Evolutionary conservation across 2,329 filamentous ascomycete genomes (phyloP), one percentile per base, ranked within the genome.

Genomic region (Venturia aucupariae): DNA sequence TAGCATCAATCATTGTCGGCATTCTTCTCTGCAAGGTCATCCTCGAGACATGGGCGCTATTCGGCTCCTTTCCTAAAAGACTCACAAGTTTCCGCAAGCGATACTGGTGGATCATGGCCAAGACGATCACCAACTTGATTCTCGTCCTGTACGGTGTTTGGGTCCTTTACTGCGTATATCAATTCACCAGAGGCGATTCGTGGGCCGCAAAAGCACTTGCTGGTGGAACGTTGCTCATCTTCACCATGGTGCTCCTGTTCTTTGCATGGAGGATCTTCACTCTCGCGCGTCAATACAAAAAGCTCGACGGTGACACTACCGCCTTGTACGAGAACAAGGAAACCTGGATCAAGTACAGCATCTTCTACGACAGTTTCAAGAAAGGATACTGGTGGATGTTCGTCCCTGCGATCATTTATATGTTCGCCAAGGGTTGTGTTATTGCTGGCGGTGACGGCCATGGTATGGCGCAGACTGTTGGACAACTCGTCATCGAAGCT

Each of bases 351-450:
- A 96, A 94, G 79, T 99, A 99, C 82, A 94, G 90, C 71, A 82
- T 97, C 67, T 97, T 99, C 79, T 99, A 99, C 80, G 94, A 97
- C 72, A 88, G 88, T 70, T 97, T 96, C 82, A 92, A 91, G 79
- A 91, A 90, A 76, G 86, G 87, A 70, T 96, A 93, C 80, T 99
- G 94, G 94, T 97, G 93, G 93, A 78, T 97, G 30, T 97, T 99
- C 73, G 83, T 97, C 17, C 94, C 94, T 0, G 81, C 84, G 67
- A 96, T 97, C 71, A 67, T 92, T 68, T 97, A 97, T 80, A 89
- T 92, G 80, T 92, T 97, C 72, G 87, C 86, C 73, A 94, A 94
- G 78, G 92, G 93, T 64, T 88, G 86, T 67, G 86, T 93, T 65
- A 87, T 97, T 68, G 93, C 93, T 17, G 90, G 86, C 38, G 90